A percentile compares a stretch with the other conserved stretches of the same genome.
Evolutionary conservation across 371 early-diverging fungal species (phyloP).

Genomic region (Mortierella sp.): DNA sequence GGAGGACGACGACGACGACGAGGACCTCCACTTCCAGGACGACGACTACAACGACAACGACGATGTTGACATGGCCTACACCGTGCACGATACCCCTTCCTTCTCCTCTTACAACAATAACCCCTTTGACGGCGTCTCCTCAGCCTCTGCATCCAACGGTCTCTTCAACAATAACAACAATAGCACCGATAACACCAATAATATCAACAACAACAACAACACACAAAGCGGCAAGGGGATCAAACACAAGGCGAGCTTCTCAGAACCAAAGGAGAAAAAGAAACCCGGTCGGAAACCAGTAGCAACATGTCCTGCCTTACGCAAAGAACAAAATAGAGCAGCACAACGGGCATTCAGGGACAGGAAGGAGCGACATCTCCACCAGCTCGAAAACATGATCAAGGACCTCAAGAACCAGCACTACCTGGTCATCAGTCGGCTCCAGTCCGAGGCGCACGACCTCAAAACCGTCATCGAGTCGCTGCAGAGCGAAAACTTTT

Average conservation of each 20-base stretch:
- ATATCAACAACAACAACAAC: background rate
- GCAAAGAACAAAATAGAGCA: conserved; percentile 85
- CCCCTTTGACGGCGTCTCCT: background rate
- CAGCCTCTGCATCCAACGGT: background rate
- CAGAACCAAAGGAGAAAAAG: conserved; percentile 59
- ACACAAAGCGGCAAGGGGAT: background rate
- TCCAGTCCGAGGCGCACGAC: conserved; percentile 63
- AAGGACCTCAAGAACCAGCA: conserved; percentile 71
- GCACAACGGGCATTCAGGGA: conserved; percentile 86
- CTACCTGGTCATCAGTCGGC: conserved; percentile 53
- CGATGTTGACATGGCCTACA: conserved; percentile 26
- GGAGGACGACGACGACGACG: conserved; percentile 27
- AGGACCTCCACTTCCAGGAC: conserved; percentile 21
- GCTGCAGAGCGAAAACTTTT: conserved; percentile 70
- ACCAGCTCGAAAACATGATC: conserved; percentile 75
- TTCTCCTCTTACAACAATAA: background rate
- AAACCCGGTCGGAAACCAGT: conserved; percentile 87
- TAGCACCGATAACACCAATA: conserved; percentile 6
- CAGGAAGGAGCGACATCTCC: conserved; percentile 79
- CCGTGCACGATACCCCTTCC: background rate
- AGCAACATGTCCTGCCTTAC: conserved; percentile 70
- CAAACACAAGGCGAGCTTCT: background rate
- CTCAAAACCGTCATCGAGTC: conserved; percentile 65
- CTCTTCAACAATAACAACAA: background rate
- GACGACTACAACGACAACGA: conserved; percentile 17